Evolutionary conservation across 129 eudicot species (phyloP), one percentile per base, ranked within the genome.

Genomic region (Arctium minus): DNA sequence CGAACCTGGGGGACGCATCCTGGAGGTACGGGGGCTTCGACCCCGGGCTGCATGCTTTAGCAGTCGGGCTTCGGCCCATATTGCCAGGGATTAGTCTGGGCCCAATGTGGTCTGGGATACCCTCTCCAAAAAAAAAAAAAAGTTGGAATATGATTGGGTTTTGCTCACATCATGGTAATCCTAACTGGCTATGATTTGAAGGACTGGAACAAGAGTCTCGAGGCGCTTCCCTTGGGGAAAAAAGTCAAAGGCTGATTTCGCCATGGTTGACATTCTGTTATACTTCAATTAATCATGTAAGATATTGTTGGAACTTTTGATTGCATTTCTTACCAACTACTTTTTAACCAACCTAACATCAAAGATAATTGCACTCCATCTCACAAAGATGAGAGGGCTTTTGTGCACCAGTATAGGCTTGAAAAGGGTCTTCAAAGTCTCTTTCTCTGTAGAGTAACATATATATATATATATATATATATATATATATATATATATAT

Each of bases 201-300:
- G 48, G 18, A 11, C 18, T 67, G 81, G 79, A 72, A 73, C 74
- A 86, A 38, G 80, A 86, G 93, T 73, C 73, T 95, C 83, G 91
- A 88, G 56, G 97, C 93, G 13, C 90, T 95, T 84, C 90, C 93
- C 1, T 50, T 91, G 80, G 86, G 94, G 91, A 91, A 87, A 39
- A 92, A 87, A 50, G 94, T 65, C 91, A 89, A 72, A 76, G 1
- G 87, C 86, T 12, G 87, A 86, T 68, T 90, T 91, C 38, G 79
- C 85, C 4, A 65, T 11, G 30, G 97, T 97, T 69, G 85, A 84
- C 30, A 15, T 27, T 70, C 81, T 95, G 53, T 88, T 89, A 35
- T 80, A 6, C 42, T 46, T 48, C 27, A 31, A 31, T 75, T 5
- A 18, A 22, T 62, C 33, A 75, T 42, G 22, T 42, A 22, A 10